Percentiles rank a stretch among this genome's conserved stretches.
Evolutionary conservation across 1,284 basidiomycete genomes (phyloP).

Genomic region (Ustilago curta): DNA sequence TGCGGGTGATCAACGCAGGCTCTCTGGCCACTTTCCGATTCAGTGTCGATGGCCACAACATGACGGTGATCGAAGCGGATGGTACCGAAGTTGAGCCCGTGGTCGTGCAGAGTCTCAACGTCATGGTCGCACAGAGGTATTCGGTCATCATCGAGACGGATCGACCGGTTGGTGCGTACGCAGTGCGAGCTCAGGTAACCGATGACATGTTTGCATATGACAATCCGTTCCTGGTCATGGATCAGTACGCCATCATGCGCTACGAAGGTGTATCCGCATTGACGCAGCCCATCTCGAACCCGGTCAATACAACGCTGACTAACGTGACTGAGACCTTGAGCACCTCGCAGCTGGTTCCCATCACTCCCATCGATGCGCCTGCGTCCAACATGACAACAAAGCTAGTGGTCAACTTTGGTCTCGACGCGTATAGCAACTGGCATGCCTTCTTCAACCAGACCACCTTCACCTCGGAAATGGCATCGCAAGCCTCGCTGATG

Average conservation of each 20-base stretch:
- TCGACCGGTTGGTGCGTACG: slow-evolving; percentile 52
- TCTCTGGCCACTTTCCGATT: slow-evolving; percentile 62
- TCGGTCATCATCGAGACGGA: slow-evolving; percentile 71
- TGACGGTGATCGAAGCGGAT: slow-evolving; percentile 73
- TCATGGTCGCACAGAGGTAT: slow-evolving; percentile 73
- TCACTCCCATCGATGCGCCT: slow-evolving; percentile 34
- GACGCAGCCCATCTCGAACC: slow-evolving; percentile 33
- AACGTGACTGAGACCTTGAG: slow-evolving; percentile 35
- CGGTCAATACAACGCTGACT: slow-evolving; percentile 20
- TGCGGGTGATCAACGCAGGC: slow-evolving; percentile 72
- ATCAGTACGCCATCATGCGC: slow-evolving; percentile 69
- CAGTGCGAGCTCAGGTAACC: slow-evolving; percentile 66
- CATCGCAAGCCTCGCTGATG: slow-evolving; percentile 31
- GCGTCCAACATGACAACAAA: slow-evolving; percentile 43
- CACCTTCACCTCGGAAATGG: slow-evolving; percentile 47
- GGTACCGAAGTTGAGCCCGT: slow-evolving; percentile 71
- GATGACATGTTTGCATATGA: slow-evolving; percentile 70
- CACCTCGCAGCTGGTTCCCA: slow-evolving; percentile 36
- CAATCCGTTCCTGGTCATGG: slow-evolving; percentile 70
- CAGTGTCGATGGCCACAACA: slow-evolving; percentile 72
- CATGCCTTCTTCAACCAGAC: slow-evolving; percentile 56
- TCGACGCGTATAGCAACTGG: slow-evolving; percentile 40
- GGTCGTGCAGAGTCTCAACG: slow-evolving; percentile 69
- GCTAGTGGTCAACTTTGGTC: slow-evolving; percentile 45
- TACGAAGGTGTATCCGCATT: slow-evolving; percentile 66